These are phyloP conservation scores for Entomophthora muscae DNA, from an alignment of 371 early-diverging fungal species.

Conservation along the genomic window DNA sequence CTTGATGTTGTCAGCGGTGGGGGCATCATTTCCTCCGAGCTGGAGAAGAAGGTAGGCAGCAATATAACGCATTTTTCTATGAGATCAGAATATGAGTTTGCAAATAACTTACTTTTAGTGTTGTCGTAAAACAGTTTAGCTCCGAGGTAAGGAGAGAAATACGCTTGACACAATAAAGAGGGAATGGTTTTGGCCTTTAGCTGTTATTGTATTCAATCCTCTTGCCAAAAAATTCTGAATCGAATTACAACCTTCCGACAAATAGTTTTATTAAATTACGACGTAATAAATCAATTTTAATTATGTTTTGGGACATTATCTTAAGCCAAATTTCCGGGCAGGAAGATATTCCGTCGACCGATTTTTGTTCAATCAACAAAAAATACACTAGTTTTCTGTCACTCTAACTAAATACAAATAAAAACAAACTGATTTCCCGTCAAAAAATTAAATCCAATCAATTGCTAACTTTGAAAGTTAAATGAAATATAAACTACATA, in stretches of 20 bases:
- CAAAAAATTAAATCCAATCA: too few species aligned
- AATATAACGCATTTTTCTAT: constrained; percentile 73
- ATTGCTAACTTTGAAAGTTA: too few species aligned
- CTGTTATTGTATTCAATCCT: background rate
- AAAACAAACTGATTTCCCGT: too few species aligned
- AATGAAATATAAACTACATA: too few species aligned
- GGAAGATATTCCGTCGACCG: too few species aligned
- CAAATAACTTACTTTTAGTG: background rate
- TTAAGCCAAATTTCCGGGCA: too few species aligned
- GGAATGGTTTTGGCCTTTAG: background rate
- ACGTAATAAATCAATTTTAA: too few species aligned
- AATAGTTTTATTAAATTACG: background rate
- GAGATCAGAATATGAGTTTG: background rate
- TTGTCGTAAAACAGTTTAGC: constrained; percentile 7
- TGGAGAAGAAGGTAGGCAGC: constrained; percentile 92
- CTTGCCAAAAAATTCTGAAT: background rate
- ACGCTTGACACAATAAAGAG: constrained; percentile 5
- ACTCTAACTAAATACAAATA: too few species aligned
- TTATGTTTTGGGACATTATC: too few species aligned
- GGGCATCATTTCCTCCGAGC: constrained; percentile 74
- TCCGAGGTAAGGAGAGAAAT: background rate
- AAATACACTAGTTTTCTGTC: too few species aligned
- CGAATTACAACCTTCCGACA: background rate
- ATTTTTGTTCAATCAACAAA: too few species aligned
- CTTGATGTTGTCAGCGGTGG: constrained; percentile 66